Evolutionary conservation across 768 basidiomycete genomes (phyloP).

Genomic region (Suillus fuscotomentosus): DNA sequence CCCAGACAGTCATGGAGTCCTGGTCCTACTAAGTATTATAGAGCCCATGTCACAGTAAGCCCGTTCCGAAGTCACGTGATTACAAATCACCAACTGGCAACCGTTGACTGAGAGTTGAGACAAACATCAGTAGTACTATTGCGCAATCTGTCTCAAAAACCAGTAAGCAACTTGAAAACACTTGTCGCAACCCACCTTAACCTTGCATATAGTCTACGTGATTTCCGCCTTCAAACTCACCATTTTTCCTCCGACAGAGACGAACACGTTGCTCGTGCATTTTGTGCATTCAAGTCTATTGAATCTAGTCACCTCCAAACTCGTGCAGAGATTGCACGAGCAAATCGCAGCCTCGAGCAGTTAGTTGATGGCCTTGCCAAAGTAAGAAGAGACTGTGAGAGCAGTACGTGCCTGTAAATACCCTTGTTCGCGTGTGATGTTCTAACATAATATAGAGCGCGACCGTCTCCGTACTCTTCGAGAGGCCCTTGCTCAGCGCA

Average conservation of each 20-base stretch:
- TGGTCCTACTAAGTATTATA: too few relatives aligned
- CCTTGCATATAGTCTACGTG: slow-evolving; percentile 43
- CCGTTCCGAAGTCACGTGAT: too few relatives aligned
- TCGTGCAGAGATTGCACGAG: slow-evolving; percentile 48
- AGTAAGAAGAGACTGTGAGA: slow-evolving; percentile 59
- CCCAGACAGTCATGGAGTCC: too few relatives aligned
- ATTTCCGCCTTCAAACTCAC: slow-evolving; percentile 56
- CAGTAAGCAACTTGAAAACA: slow-evolving; percentile 45
- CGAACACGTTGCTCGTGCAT: slow-evolving; percentile 54
- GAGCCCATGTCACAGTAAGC: too few relatives aligned
- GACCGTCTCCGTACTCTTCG: slow-evolving; percentile 61
- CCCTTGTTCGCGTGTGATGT: neutral
- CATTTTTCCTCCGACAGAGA: slow-evolving; percentile 58
- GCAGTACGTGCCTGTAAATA: slow-evolving; percentile 41
- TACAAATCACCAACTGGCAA: too few relatives aligned
- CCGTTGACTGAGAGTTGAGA: slow-evolving; percentile 68
- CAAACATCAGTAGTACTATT: slow-evolving; percentile 77
- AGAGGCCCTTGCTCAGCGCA: slow-evolving; percentile 55
- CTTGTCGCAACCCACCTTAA: neutral
- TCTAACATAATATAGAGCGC: slow-evolving; percentile 42
- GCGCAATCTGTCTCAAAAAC: slow-evolving; percentile 62
- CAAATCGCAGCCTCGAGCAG: slow-evolving; percentile 53
- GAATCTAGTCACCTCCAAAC: slow-evolving; percentile 39
- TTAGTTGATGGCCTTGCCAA: slow-evolving; percentile 44
- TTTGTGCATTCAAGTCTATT: slow-evolving; percentile 44